A percentile compares a stretch with the other conserved stretches of the same genome.
Evolutionary conservation across 2,329 filamentous ascomycete genomes (phyloP).

Genomic region (Aspergillus quadrilineatus): DNA sequence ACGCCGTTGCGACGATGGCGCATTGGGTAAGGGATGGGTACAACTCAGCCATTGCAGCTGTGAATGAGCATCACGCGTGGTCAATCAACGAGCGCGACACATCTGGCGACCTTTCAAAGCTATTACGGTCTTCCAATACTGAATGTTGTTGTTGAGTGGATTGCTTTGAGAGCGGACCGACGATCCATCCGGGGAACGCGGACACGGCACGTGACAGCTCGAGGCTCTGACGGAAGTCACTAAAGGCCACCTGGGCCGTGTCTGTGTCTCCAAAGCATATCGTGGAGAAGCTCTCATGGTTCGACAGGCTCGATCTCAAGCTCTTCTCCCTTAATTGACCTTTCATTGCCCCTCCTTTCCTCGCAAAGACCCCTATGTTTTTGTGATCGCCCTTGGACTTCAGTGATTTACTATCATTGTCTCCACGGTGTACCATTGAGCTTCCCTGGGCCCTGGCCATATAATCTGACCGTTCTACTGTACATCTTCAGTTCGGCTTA

Average conservation of each 20-base stretch:
- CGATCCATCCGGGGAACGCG: constrained; percentile 16
- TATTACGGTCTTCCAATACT: background rate
- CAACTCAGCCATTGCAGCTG: constrained; percentile 66
- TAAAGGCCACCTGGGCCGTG: constrained; percentile 13
- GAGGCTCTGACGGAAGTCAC: constrained; percentile 1
- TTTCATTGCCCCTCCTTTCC: constrained; percentile 51
- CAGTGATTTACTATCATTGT: constrained; percentile 43
- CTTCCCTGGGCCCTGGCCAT: constrained; percentile 19
- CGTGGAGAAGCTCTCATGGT: constrained; percentile 5
- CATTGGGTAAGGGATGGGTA: constrained; percentile 89
- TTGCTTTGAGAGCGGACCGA: background rate
- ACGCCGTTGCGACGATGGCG: constrained; percentile 78
- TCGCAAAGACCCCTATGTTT: constrained; percentile 29
- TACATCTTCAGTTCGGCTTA: background rate
- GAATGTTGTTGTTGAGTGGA: background rate
- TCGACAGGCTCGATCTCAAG: constrained; percentile 16
- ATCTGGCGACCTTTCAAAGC: background rate
- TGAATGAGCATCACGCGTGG: constrained; percentile 24
- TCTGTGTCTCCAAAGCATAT: constrained; percentile 17
- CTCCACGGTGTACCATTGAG: constrained; percentile 27
- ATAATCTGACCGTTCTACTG: constrained; percentile 9
- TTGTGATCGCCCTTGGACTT: constrained; percentile 38
- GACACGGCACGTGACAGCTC: constrained; percentile 18
- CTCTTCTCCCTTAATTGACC: constrained; percentile 53
- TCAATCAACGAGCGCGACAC: background rate